phyloP scores from a whole-genome alignment of 179 eudicot species.

The Corrigiola litoralis region DNA sequence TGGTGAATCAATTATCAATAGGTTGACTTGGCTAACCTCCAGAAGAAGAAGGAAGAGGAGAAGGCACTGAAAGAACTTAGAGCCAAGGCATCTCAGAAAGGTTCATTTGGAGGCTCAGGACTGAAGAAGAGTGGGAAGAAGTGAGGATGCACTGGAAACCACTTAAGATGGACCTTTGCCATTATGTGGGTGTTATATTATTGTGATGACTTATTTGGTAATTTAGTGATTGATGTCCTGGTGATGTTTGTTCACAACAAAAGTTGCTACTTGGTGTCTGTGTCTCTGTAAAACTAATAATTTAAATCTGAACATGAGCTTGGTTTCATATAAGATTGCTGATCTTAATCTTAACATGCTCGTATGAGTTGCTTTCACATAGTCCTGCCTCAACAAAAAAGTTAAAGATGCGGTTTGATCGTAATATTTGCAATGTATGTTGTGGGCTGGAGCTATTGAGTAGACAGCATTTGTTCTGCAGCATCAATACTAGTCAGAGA shows the following conservation, averaged over 20 bases:
- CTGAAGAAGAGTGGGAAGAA: slow-evolving; percentile 99
- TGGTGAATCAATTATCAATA: no score
- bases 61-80: slow-evolving; percentile 91
- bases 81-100: slow-evolving; percentile 85
- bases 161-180: background rate
- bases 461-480: no score
- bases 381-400: background rate
- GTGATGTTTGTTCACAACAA: background rate
- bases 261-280: slow-evolving; percentile 7
- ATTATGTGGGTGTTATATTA: slow-evolving; percentile 17
- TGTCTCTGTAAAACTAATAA: slow-evolving; percentile 17
- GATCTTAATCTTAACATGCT: background rate
- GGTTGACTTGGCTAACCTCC: slow-evolving; percentile 69
- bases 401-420: no score
- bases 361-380: background rate
- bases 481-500: no score
- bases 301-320: background rate
- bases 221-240: slow-evolving; percentile 14
- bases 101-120: slow-evolving; percentile 82
- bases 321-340: slow-evolving; percentile 2
- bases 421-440: no score
- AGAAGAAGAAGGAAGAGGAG: slow-evolving; percentile 94
- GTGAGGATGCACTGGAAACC: slow-evolving; percentile 26
- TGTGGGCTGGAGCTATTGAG: no score
- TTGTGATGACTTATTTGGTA: slow-evolving; percentile 4